Conservation (phyloP, 106 monocot species). For the Dactylorhiza incarnata region DNA sequence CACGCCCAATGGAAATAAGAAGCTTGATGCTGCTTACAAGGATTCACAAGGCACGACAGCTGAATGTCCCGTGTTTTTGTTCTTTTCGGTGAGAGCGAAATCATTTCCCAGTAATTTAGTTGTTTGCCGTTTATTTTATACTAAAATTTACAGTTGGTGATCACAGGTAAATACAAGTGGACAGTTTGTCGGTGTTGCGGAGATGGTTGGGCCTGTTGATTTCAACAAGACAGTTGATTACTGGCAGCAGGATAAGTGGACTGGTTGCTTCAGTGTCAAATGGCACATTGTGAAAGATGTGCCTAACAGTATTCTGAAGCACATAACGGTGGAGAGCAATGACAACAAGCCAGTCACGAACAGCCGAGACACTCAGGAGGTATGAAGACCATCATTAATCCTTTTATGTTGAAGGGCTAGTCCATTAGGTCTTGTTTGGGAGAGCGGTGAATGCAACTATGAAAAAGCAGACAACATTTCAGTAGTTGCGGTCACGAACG, state of each 20-base stretch:
- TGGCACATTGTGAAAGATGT: slow-evolving; percentile 93
- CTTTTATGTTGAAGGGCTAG: not conserved
- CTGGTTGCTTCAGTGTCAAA: slow-evolving; percentile 78
- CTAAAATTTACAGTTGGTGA: not conserved
- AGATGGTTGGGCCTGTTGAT: slow-evolving; percentile 83
- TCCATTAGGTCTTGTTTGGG: not conserved
- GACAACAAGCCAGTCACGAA: slow-evolving; percentile 96
- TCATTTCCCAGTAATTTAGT: not conserved
- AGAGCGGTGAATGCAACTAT: too few species aligned
- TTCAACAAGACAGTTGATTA: slow-evolving; percentile 81
- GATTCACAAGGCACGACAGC: slow-evolving; percentile 46
- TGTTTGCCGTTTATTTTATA: not conserved
- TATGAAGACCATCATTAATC: slow-evolving; percentile 1
- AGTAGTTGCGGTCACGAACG: too few species aligned
- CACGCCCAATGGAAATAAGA: slow-evolving; percentile 79
- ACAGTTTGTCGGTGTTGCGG: slow-evolving; percentile 84
- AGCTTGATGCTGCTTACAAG: slow-evolving; percentile 64
- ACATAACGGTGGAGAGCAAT: slow-evolving; percentile 80
- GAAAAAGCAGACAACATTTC: too few species aligned
- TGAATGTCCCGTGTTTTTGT: slow-evolving; percentile 60
- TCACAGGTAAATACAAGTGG: slow-evolving; percentile 82
- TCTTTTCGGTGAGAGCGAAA: slow-evolving; percentile 66
- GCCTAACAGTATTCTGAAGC: slow-evolving; percentile 61
- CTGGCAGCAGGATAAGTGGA: slow-evolving; percentile 96
- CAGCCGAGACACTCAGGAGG: slow-evolving; percentile 86